Evolutionary conservation across 208 protist genomes (phyloP).

Genomic region (Phytomonas sp.): DNA sequence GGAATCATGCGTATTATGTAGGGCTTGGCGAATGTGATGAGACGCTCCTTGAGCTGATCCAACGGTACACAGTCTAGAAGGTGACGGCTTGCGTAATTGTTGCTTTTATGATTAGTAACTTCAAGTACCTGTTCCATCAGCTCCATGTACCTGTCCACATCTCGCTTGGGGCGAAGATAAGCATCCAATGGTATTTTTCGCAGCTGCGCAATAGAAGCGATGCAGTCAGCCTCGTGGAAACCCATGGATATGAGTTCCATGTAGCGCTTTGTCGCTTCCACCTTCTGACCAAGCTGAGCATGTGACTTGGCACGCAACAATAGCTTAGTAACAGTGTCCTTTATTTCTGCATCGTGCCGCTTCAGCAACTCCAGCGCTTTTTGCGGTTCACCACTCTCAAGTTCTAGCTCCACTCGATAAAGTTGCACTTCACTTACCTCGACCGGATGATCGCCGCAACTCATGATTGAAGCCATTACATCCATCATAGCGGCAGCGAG

Average conservation of each 20-base stretch:
- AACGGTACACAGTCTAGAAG: slow-evolving; percentile 72
- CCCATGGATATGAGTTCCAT: slow-evolving; percentile 62
- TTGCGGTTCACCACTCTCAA: slow-evolving; percentile 42
- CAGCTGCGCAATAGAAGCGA: slow-evolving; percentile 69
- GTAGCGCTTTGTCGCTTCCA: slow-evolving; percentile 71
- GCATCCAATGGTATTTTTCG: slow-evolving; percentile 70
- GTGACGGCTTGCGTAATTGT: slow-evolving; percentile 58
- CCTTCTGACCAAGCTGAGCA: slow-evolving; percentile 60
- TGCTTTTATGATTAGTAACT: slow-evolving; percentile 23
- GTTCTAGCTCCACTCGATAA: slow-evolving; percentile 67
- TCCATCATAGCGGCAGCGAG: slow-evolving; percentile 70
- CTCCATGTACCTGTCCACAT: slow-evolving; percentile 55
- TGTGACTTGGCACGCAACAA: slow-evolving; percentile 58
- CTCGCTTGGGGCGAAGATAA: slow-evolving; percentile 31
- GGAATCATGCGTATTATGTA: slow-evolving; percentile 90
- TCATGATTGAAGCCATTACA: slow-evolving; percentile 71
- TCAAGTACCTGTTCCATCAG: slow-evolving; percentile 55
- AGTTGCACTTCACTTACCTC: slow-evolving; percentile 69
- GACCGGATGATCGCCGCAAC: slow-evolving; percentile 53
- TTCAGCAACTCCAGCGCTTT: slow-evolving; percentile 75
- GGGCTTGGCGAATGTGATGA: slow-evolving; percentile 35
- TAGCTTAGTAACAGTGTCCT: slow-evolving; percentile 49
- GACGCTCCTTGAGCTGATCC: slow-evolving; percentile 44
- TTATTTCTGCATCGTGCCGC: slow-evolving; percentile 57
- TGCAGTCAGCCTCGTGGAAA: slow-evolving; percentile 62